Conservation (phyloP, 345 rosid genomes). For the Conringia planisiliqua region DNA sequence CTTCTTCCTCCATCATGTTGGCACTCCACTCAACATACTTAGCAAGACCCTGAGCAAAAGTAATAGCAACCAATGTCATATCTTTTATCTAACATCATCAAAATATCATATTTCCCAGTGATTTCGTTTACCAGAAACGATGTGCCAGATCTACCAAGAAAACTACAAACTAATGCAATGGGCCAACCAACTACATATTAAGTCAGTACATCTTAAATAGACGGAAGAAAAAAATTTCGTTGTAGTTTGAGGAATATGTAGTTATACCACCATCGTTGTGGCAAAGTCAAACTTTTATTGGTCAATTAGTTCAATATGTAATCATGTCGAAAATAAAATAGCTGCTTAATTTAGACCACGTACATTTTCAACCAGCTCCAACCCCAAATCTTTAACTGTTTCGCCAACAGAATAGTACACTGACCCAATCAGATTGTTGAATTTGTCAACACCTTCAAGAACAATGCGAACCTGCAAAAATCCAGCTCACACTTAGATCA, state of each 20-base stretch:
- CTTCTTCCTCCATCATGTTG: constrained; percentile 94
- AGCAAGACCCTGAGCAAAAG: constrained; percentile 70
- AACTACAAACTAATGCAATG: not conserved
- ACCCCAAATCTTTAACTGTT: constrained; percentile 75
- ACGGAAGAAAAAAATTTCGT: not conserved
- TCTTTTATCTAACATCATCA: not conserved
- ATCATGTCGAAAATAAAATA: not conserved
- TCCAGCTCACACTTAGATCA: constrained; percentile 23
- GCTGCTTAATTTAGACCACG: constrained; percentile 15
- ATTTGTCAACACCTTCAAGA: constrained; percentile 94
- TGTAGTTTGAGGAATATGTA: not conserved
- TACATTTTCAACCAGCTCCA: constrained; percentile 95
- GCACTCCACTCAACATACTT: constrained; percentile 99
- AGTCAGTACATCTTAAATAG: not conserved
- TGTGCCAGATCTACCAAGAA: constrained; percentile 1
- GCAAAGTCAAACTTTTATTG: not conserved
- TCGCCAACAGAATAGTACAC: constrained; percentile 87
- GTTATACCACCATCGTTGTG: not conserved
- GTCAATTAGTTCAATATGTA: not conserved
- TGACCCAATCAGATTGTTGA: constrained; percentile 91
- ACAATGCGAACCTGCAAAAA: constrained; percentile 89
- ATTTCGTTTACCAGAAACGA: not conserved
- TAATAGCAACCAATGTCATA: constrained; percentile 15
- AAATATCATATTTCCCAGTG: not conserved
- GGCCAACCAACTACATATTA: not conserved